A percentile compares a stretch with the other conserved stretches of the same genome.
phyloP scores from a whole-genome alignment of 257 asterid genomes.

The Solanum lignicaule region DNA sequence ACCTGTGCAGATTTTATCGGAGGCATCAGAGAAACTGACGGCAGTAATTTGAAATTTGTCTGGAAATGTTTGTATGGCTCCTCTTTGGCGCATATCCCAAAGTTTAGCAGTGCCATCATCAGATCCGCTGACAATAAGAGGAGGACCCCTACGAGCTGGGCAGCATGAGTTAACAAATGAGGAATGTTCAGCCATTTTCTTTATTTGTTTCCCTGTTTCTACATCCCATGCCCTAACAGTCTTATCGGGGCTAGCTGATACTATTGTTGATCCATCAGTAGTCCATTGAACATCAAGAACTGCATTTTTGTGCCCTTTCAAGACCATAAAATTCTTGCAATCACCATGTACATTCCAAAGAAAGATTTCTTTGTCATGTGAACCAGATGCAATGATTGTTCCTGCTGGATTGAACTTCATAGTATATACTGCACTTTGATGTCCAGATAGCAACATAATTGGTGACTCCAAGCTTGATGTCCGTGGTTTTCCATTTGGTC shows the following conservation, averaged over 20 bases:
- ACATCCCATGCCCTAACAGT: constrained; percentile 95
- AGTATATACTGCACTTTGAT: constrained; percentile 82
- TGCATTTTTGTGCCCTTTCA: constrained; percentile 95
- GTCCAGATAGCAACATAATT: constrained; percentile 80
- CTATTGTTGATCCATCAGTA: constrained; percentile 74
- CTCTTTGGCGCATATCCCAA: constrained; percentile 99
- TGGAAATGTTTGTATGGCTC: constrained; percentile 90
- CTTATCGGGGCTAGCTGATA: constrained; percentile 93
- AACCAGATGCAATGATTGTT: constrained; percentile 80
- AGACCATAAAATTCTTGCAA: constrained; percentile 83
- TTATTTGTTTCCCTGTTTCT: constrained; percentile 85
- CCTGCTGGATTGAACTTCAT: constrained; percentile 94
- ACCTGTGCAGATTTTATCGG: constrained; percentile 85
- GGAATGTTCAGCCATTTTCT: constrained; percentile 91
- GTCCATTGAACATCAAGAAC: constrained; percentile 93
- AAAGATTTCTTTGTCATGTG: constrained; percentile 87
- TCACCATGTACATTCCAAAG: constrained; percentile 83
- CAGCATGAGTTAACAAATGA: constrained; percentile 83
- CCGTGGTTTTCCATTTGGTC: constrained; percentile 55
- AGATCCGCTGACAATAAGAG: constrained; percentile 92
- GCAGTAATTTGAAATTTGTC: constrained; percentile 97
- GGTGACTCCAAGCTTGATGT: constrained; percentile 87
- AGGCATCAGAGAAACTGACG: constrained; percentile 92
- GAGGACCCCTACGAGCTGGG: constrained; percentile 93
- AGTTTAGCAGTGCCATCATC: constrained; percentile 98